Evolutionary conservation across 352 stramenopile species (phyloP).

Genomic region (Pythium pyrilobum): DNA sequence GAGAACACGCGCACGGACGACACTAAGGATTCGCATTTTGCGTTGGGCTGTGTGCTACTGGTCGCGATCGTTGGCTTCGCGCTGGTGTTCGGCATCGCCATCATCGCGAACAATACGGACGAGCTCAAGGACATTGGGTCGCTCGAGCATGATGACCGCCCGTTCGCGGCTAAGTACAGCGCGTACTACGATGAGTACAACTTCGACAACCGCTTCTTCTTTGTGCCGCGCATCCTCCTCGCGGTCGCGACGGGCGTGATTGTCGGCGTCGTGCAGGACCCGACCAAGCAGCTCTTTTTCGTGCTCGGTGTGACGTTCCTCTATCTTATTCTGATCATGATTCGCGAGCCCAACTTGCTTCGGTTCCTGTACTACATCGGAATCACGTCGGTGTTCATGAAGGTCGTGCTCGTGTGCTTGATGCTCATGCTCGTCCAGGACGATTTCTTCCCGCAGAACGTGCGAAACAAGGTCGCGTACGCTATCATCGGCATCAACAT

Average conservation of each 20-base stretch:
- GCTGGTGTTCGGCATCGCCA: constrained; percentile 59
- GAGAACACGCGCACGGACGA: constrained; percentile 26
- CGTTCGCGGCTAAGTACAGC: constrained; percentile 80
- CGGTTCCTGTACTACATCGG: constrained; percentile 84
- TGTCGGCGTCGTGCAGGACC: constrained; percentile 61
- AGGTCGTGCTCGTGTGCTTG: constrained; percentile 73
- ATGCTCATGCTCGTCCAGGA: constrained; percentile 78
- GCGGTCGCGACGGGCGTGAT: constrained; percentile 63
- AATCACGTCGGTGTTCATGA: constrained; percentile 71
- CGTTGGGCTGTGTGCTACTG: constrained; percentile 41
- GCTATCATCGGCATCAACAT: constrained; percentile 83
- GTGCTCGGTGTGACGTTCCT: constrained; percentile 62
- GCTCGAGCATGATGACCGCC: constrained; percentile 66
- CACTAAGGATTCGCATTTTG: constrained; percentile 29
- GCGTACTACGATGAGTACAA: constrained; percentile 89
- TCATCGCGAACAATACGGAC: constrained; percentile 56
- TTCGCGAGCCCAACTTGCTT: constrained; percentile 70
- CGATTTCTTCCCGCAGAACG: constrained; percentile 70
- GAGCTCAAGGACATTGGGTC: constrained; percentile 76
- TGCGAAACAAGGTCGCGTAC: constrained; percentile 82
- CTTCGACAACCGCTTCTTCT: constrained; percentile 88
- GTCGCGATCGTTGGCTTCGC: constrained; percentile 43
- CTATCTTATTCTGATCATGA: constrained; percentile 66
- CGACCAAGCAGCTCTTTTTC: constrained; percentile 67
- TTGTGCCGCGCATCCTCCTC: constrained; percentile 70